Conservation (phyloP, 108 stramenopile genomes). For the Nitzschia sp. region DNA sequence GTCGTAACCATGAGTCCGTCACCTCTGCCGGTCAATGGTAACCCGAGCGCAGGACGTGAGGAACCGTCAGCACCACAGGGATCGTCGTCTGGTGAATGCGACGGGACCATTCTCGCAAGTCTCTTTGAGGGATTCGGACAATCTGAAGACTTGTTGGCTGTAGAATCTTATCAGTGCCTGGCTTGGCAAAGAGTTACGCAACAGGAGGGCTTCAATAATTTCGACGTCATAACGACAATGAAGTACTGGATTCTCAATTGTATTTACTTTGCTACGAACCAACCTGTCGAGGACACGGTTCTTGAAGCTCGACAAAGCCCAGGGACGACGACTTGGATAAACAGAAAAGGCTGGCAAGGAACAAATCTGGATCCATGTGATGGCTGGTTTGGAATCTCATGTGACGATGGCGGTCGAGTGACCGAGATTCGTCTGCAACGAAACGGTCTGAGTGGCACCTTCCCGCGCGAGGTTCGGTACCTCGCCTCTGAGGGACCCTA, state of each 20-base stretch:
- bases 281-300: neutral
- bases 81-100: neutral
- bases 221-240: neutral
- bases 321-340: constrained; percentile 1
- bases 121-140: neutral
- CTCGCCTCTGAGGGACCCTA: neutral
- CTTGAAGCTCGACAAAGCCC: neutral
- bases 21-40: too few relatives aligned
- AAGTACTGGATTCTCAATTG: constrained; percentile 20
- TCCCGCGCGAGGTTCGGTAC: constrained; percentile 8
- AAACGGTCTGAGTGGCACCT: constrained; percentile 21
- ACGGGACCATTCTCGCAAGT: neutral
- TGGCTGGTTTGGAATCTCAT: constrained; percentile 16
- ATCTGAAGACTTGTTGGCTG: neutral
- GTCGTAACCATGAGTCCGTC: neutral
- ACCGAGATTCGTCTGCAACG: constrained; percentile 4
- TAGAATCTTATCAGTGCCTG: constrained; percentile 13
- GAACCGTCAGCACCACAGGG: neutral
- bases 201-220: constrained; percentile 9
- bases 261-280: constrained; percentile 16
- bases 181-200: constrained; percentile 5
- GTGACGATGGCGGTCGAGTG: constrained; percentile 1
- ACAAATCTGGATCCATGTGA: constrained; percentile 11
- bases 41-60: too few relatives aligned
- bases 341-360: constrained; percentile 8